Base-by-base conservation (phyloP, 495 filamentous ascomycete genomes). In the Aspergillus ellipticus region DNA sequence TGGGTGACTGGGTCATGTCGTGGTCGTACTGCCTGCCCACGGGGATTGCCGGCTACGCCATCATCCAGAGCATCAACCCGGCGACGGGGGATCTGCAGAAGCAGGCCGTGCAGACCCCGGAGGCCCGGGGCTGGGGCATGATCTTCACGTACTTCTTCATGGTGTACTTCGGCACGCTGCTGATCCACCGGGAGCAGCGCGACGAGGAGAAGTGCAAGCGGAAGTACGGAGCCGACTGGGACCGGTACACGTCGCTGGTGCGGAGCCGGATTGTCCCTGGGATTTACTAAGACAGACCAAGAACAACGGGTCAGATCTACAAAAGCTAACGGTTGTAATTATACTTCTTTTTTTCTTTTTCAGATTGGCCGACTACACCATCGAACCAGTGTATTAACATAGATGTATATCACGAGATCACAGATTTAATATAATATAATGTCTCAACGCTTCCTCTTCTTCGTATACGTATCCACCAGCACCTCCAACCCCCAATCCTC, bases 201-300 rank as follows among this genome's bases (percentile, higher is more conserved):
- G 94, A 97, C 63, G 94, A 97, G 60, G 87, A 90, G 69, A 96
- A 96, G 79, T 98, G 95, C 74, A 74, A 80, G 60, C 79, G 77
- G 64, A 97, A 97, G 79, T 97, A 98, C 69, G 95, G 95, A 11
- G 82, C 85, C 59, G 92, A 97, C 62, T 98, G 94, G 93, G 85
- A 89, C 61, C 84, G 84, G 71, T 98, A 98, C 70, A 89, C 86
- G 62, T 84, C 84, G 61, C 78, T 86, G 66, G 94, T 98, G 20
- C 83, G 77, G 59, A 96, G 80, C 67, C 85, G 88, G 65, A 96
- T 98, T 61, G 69, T 98, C 16, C 94, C 94, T n/a, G 88, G 88
- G 24, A 78, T 98, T 24, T 98, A 98, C 72, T 97, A 79, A 28
- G 5, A 6, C 19, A 2, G 9, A 6, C 19, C n/a, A 2, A 2